Conservation (phyloP, 192 early-diverging fungal genomes). For the Coemansia sp. region DNA sequence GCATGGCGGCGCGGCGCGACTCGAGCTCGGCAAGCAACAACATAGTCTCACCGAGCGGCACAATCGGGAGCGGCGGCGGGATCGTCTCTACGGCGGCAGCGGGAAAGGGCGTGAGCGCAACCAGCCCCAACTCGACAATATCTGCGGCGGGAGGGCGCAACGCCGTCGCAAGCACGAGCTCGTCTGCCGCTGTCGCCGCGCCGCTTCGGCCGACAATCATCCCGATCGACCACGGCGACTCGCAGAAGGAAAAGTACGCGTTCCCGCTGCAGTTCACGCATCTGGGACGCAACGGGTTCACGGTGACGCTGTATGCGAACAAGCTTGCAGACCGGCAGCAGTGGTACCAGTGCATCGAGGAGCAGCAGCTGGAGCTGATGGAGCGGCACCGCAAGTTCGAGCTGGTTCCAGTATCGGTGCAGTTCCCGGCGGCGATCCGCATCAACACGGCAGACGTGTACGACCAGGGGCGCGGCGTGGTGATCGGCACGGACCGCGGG, state of each 20-base stretch:
- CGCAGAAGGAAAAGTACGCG: slow-evolving; percentile 57
- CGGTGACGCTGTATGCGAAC: slow-evolving; percentile 70
- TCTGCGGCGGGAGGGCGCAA: not conserved
- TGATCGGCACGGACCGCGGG: slow-evolving; percentile 84
- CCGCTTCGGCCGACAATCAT: slow-evolving; percentile 32
- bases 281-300: slow-evolving; percentile 69
- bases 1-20: slow-evolving; percentile 49
- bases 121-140: slow-evolving; percentile 4
- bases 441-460: slow-evolving; percentile 54
- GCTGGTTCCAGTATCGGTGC: slow-evolving; percentile 45
- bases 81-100: not conserved
- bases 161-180: slow-evolving; percentile 5
- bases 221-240: slow-evolving; percentile 37
- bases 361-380: slow-evolving; percentile 53
- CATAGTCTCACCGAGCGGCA: slow-evolving; percentile 18
- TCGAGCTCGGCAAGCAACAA: slow-evolving; percentile 17
- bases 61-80: slow-evolving; percentile 7
- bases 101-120: not conserved
- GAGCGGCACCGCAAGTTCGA: slow-evolving; percentile 54
- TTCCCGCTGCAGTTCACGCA: slow-evolving; percentile 76
- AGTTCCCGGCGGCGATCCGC: slow-evolving; percentile 52
- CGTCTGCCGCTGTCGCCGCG: not conserved
- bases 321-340: slow-evolving; percentile 70
- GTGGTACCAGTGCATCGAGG: slow-evolving; percentile 80
- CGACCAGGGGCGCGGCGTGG: slow-evolving; percentile 63